Base-by-base conservation (phyloP, 148 eudicot species). In the Bassia scoparia region DNA sequence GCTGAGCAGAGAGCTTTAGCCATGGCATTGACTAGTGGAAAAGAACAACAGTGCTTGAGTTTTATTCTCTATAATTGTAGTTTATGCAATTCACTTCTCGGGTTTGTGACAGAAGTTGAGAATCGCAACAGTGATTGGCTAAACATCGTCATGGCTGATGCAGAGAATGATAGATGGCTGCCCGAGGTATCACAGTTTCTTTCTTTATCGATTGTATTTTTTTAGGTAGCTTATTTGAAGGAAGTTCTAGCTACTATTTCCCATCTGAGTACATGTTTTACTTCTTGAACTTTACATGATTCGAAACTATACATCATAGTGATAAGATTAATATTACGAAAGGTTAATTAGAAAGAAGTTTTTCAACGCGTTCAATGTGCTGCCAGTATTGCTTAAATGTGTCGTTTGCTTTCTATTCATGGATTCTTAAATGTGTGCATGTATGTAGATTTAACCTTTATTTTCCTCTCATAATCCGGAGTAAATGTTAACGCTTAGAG, bases 1-100 rank as follows among this genome's bases (percentile, higher is more conserved):
- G 87, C 88, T 0, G 99, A 95, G 81, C 99, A 89, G 77, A 87
- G 97, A 62, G 99, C 94, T 3, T 75, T 95, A 21, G 97, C 97
- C 6, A 71, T 73, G 70, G 97, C 97, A 7, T 77, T 95, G 61
- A 85, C 84, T 0, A 87, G 88, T 34, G 89, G 90, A 27, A 95
- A 92, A 78, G 98, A 86, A 23, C 90, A 18, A 95, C 98, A 0
- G 77, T 95, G 52, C 27, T 95, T 11, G 96, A 95, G 59, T 91
- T 91, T 53, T 95, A 95, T 79, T 89, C 97, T 0, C 98, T 96
- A n/a, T 3, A 95, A 89, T 52, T 95, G 99, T 67, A 81, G 84
- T 15, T 91, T 95, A 56, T 95, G 99, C 76, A 90, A 84, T 88
- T 95, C 97, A 0, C 83, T 95, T 70, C 81, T 86, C n/a, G 69